Evolutionary conservation across 2,329 filamentous ascomycete genomes (phyloP), one percentile per base, ranked within the genome.

Genomic region (Trichoderma sp.): DNA sequence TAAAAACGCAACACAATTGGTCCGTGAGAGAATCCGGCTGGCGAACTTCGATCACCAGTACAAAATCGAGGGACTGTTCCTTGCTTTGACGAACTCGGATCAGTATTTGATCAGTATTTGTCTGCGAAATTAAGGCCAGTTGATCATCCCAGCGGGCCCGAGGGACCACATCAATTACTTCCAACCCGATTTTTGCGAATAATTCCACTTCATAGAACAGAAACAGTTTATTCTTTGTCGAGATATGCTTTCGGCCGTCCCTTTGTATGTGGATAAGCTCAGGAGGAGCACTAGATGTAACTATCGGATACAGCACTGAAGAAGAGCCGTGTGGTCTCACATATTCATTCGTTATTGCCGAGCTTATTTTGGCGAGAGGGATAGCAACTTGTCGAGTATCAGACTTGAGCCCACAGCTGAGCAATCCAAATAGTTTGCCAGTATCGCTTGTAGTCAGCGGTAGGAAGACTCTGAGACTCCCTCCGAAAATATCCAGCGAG

Each of bases 401-500:
- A n/a, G 7, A 33, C 24, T 31, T 62, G 16, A 61, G 69, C 2
- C 70, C 62, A 31, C 70, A 71, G 13, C 57, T 70, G 6, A 71
- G 61, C 4, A 71, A 14, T 6, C 68, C 70, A 27, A 66, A 6
- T n/a, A 5, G 31, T 65, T 3, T 35, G 6, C 64, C 69, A 7
- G 58, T 24, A 0, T 29, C 13, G 1, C n/a, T 58, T 0, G 55
- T 60, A 61, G 27, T 4, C 2, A 68, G 33, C 1, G 61, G 40
- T 3, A 70, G 10, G 21, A 31, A 43, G 33, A 63, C n/a, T 8
- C 70, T 55, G 16, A 71, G 65, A 19, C 56, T 66, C 1, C 68
- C 70, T 3, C 70, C 69, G 27, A 35, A 69, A 6, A 71, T 49
- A 21, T 70, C 61, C 6, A 71, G 47, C 2, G 68, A 49, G 19